Base-by-base conservation (phyloP, 306 rosid genomes). In the Abrus precatorius region DNA sequence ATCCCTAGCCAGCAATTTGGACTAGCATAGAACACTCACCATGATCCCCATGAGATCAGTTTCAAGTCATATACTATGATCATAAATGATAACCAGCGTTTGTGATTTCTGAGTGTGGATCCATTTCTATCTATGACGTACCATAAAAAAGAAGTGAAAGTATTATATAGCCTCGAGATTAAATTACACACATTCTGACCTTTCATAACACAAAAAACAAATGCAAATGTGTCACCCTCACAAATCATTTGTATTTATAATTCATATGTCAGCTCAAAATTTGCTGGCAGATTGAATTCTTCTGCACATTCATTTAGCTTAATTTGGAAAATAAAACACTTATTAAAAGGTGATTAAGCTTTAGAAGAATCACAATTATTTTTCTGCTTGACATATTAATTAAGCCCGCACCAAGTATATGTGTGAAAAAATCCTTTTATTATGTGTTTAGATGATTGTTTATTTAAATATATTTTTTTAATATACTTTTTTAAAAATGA, bases 51-150 rank as follows among this genome's bases (percentile, higher is more conserved):
- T 52, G 47, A 36, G 63, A 52, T 72, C n/a, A 71, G 77, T 54
- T 9, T 11, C 66, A 40, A 10, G 66, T 27, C 53, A 54, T 59
- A 27, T 72, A 14, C 34, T 20, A 20, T 20, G 20, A 20, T 20
- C 20, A 20, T 56, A 28, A 55, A 41, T 56, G 5, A 3, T 28
- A 33, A 32, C 48, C 60, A 47, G 20, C 7, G 34, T 29, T 47
- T 9, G 80, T 60, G 80, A 61, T 61, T 44, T 47, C 60, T 57
- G 68, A 60, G 49, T 45, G 71, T 33, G 34, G 80, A 61, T 61
- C 80, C 71, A 60, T 11, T 30, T 61, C 27, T 63, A 6, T 30
- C 6, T 29, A 5, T 36, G 49, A 69, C 5, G 44, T 47, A 13
- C 55, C 72, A 43, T 14, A 67, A 14, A 32, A 49, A 8, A 0